A percentile compares a stretch with the other conserved stretches of the same genome.
phyloP scores from a whole-genome alignment of 352 stramenopile species.

The Phytophthora sp. region DNA sequence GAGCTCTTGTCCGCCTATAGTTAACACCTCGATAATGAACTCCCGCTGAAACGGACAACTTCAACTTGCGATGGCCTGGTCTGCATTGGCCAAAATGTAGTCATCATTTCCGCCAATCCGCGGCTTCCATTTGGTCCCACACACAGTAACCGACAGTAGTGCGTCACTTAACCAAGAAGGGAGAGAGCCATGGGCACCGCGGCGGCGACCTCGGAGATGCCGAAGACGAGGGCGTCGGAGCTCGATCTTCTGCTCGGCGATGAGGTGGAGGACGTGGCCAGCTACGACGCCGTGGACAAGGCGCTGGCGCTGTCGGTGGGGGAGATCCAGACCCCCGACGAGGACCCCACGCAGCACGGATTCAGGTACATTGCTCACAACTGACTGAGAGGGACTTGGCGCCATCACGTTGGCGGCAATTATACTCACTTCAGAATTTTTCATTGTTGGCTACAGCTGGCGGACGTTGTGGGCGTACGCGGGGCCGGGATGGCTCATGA shows the following conservation, averaged over 20 bases:
- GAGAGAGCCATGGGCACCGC: slow-evolving; percentile 10
- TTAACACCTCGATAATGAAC: too few relatives aligned
- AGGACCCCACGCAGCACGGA: slow-evolving; percentile 31
- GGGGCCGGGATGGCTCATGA: slow-evolving; percentile 91
- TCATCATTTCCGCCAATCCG: slow-evolving; percentile 4
- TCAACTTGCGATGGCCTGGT: too few relatives aligned
- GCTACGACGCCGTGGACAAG: slow-evolving; percentile 64
- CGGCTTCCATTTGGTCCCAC: slow-evolving; percentile 1
- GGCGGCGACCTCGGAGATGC: slow-evolving; percentile 4
- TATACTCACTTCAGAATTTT: not conserved
- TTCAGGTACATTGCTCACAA: slow-evolving; percentile 33
- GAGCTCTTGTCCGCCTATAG: too few relatives aligned
- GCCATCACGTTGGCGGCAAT: not conserved
- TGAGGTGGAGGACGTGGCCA: slow-evolving; percentile 25
- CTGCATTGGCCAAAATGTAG: slow-evolving; percentile 6
- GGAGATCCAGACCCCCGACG: slow-evolving; percentile 59
- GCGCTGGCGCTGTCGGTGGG: slow-evolving; percentile 50
- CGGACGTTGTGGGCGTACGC: slow-evolving; percentile 81
- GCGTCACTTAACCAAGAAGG: not conserved
- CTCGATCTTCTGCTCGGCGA: slow-evolving; percentile 38
- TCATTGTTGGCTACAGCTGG: slow-evolving; percentile 54
- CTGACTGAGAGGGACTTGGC: slow-evolving; percentile 2
- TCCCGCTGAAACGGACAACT: too few relatives aligned
- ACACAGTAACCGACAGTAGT: slow-evolving; percentile 1
- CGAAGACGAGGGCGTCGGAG: slow-evolving; percentile 32